Conservation (phyloP, 148 eudicot genomes). For the Agrostemma githago region DNA sequence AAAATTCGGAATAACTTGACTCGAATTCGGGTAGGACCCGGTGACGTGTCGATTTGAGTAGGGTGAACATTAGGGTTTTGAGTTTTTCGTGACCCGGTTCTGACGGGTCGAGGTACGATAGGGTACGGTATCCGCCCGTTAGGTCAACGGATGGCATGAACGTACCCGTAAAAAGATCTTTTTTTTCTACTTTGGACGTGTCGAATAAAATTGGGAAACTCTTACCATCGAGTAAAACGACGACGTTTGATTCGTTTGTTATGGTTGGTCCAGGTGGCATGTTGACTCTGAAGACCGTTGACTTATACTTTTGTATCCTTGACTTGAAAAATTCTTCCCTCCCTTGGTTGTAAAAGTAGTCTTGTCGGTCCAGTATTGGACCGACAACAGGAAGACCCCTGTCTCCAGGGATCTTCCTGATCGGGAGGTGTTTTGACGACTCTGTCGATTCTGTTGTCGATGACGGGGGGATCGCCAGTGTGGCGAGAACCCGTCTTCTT, state of each 20-base stretch:
- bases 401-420: slow-evolving; percentile 62
- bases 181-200: slow-evolving; percentile 65
- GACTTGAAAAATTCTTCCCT: slow-evolving; percentile 79
- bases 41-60: slow-evolving; percentile 41
- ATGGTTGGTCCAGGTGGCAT: slow-evolving; percentile 90
- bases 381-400: slow-evolving; percentile 69
- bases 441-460: slow-evolving; percentile 9
- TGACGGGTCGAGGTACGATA: slow-evolving; percentile 82
- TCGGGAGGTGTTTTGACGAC: slow-evolving; percentile 32
- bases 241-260: slow-evolving; percentile 53
- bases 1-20: slow-evolving; percentile 37
- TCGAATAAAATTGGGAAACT: slow-evolving; percentile 72
- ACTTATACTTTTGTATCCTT: slow-evolving; percentile 53
- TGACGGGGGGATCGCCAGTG: slow-evolving; percentile 24
- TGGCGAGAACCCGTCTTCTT: slow-evolving; percentile 13
- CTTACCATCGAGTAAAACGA: slow-evolving; percentile 71
- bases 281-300: slow-evolving; percentile 73
- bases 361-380: slow-evolving; percentile 59
- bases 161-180: slow-evolving; percentile 75
- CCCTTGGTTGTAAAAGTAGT: slow-evolving; percentile 81
- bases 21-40: slow-evolving; percentile 69
- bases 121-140: slow-evolving; percentile 79
- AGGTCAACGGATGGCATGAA: slow-evolving; percentile 71
- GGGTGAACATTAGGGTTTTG: slow-evolving; percentile 51
- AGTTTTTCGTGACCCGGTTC: slow-evolving; percentile 74